Evolutionary conservation across 768 basidiomycete genomes (phyloP).

Genomic region (Pulveroboletus ravenelii): DNA sequence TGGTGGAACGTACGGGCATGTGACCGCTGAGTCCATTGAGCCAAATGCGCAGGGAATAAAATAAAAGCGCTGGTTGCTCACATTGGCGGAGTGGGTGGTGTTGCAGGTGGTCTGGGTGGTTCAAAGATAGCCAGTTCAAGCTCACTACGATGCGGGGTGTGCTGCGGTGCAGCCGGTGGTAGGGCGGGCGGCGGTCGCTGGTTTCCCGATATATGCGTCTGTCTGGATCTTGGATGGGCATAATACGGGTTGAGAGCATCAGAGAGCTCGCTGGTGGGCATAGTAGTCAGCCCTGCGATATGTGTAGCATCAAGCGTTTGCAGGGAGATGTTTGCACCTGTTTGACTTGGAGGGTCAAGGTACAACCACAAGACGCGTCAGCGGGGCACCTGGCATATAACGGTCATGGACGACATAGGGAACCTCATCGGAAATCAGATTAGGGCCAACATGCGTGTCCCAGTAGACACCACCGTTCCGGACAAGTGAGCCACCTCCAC

Average conservation of each 20-base stretch:
- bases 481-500: slow-evolving; percentile 59
- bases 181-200: slow-evolving; percentile 26
- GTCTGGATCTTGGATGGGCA: slow-evolving; percentile 38
- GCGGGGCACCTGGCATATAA: slow-evolving; percentile 9
- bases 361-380: slow-evolving; percentile 48
- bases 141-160: slow-evolving; percentile 59
- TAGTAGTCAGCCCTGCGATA: slow-evolving; percentile 17
- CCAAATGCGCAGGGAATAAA: background rate
- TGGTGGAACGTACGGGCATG: slow-evolving; percentile 16
- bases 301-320: background rate
- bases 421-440: slow-evolving; percentile 51
- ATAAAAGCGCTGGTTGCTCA: slow-evolving; percentile 23
- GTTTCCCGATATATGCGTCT: slow-evolving; percentile 9
- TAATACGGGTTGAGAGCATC: slow-evolving; percentile 74
- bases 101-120: slow-evolving; percentile 25
- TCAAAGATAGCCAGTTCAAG: slow-evolving; percentile 58
- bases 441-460: slow-evolving; percentile 36
- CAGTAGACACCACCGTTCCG: slow-evolving; percentile 53
- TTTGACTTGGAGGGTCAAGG: slow-evolving; percentile 27
- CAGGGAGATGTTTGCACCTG: slow-evolving; percentile 24
- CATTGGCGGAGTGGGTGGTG: slow-evolving; percentile 34
- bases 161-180: slow-evolving; percentile 33
- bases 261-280: slow-evolving; percentile 71
- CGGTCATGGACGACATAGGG: slow-evolving; percentile 41
- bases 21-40: slow-evolving; percentile 7